Percentiles rank a stretch among this genome's conserved stretches.
Conservation (phyloP, 305 asterid genomes). For the Lippia alba region DNA sequence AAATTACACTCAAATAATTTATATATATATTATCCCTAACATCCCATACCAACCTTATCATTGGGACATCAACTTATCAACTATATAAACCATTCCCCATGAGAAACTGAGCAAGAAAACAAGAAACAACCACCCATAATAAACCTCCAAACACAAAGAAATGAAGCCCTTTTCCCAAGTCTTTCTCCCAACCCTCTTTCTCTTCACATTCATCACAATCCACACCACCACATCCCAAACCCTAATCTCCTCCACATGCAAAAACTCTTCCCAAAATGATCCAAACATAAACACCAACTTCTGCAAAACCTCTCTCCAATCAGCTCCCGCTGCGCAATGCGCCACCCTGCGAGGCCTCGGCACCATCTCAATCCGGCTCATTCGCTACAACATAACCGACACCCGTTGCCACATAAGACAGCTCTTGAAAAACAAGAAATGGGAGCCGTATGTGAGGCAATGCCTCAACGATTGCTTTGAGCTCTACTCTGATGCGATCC, state of each 20-base stretch:
- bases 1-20: too few relatives aligned
- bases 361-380: conserved; percentile 56
- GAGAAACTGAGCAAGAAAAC: background rate
- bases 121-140: background rate
- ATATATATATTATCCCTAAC: too few relatives aligned
- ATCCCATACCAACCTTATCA: conserved; percentile 15
- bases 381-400: conserved; percentile 69
- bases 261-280: conserved; percentile 38
- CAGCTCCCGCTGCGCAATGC: conserved; percentile 76
- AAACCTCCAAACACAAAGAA: background rate
- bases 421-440: conserved; percentile 36
- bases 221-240: conserved; percentile 33
- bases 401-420: conserved; percentile 61
- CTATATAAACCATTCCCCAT: conserved; percentile 28
- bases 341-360: conserved; percentile 61
- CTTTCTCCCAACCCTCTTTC: conserved; percentile 32
- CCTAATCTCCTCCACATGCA: conserved; percentile 63
- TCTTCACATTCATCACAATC: conserved; percentile 32
- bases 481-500: conserved; percentile 60
- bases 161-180: conserved; percentile 37
- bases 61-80: background rate
- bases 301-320: conserved; percentile 73
- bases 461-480: conserved; percentile 65
- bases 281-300: conserved; percentile 65
- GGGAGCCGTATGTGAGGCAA: conserved; percentile 41